A percentile compares a stretch with the other conserved stretches of the same genome.
phyloP scores from a whole-genome alignment of 2,329 filamentous ascomycete genomes.

The Sporothrix dimorphospora region DNA sequence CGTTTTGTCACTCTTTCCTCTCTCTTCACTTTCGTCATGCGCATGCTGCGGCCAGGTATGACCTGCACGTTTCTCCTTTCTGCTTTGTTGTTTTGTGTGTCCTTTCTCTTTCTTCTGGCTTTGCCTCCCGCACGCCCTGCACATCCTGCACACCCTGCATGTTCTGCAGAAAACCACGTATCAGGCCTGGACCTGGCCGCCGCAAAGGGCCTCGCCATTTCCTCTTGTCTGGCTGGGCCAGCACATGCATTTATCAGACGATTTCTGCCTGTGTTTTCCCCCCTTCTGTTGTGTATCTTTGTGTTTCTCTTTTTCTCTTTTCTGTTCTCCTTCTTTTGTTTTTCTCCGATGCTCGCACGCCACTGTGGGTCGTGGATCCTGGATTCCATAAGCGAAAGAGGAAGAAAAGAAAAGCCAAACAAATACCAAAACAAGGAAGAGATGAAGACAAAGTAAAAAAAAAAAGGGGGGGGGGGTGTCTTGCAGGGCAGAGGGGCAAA shows the following conservation, averaged over 20 bases:
- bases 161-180: constrained; percentile 22
- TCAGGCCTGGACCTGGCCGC: constrained; percentile 22
- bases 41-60: not conserved
- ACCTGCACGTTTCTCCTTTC: not conserved
- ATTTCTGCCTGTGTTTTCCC: not conserved
- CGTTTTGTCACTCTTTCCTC: not conserved
- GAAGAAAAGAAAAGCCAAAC: not conserved
- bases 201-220: constrained; percentile 24
- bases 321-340: not conserved
- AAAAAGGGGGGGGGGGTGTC: not conserved
- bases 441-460: not conserved
- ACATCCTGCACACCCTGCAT: constrained; percentile 16
- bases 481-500: not conserved
- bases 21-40: not conserved
- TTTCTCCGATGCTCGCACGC: constrained; percentile 13
- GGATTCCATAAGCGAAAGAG: not conserved
- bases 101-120: constrained; percentile 3
- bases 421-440: not conserved
- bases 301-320: not conserved
- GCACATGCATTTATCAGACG: constrained; percentile 28
- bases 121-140: not conserved
- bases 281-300: not conserved
- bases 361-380: not conserved
- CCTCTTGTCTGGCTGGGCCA: not conserved
- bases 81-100: not conserved